These are phyloP conservation scores for Dissophora ornata DNA, from an alignment of 192 early-diverging fungal genomes.

Conservation along the genomic window DNA sequence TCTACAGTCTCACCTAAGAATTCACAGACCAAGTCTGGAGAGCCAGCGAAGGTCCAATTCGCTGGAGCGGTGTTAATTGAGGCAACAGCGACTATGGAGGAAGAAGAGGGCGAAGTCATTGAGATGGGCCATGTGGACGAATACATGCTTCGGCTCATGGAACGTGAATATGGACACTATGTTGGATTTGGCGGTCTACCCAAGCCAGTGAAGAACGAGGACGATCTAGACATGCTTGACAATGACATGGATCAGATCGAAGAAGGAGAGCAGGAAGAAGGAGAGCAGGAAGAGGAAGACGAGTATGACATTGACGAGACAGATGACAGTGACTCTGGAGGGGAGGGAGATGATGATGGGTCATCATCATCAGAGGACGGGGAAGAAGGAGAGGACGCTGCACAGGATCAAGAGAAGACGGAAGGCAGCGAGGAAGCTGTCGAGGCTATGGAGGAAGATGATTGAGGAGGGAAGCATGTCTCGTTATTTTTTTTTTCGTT, in stretches of 20 bases:
- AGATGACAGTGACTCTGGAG: constrained; percentile 2
- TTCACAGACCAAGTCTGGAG: background rate
- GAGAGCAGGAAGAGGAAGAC: constrained; percentile 23
- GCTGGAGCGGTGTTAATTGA: constrained; percentile 1
- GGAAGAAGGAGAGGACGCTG: no score
- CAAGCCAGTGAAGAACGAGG: constrained; percentile 29
- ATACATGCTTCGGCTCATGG: constrained; percentile 76
- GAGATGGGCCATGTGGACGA: constrained; percentile 79
- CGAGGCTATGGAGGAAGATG: no score
- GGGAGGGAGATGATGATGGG: background rate
- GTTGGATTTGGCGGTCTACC: constrained; percentile 65
- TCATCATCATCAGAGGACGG: no score
- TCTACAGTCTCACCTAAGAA: no score
- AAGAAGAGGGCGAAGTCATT: constrained; percentile 39
- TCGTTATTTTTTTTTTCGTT: background rate
- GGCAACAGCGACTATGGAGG: constrained; percentile 28
- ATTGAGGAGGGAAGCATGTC: no score
- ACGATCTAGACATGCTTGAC: constrained; percentile 9
- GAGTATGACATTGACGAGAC: constrained; percentile 15
- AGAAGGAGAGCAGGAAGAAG: constrained; percentile 26
- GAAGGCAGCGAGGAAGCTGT: no score
- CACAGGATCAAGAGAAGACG: no score
- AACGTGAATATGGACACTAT: constrained; percentile 63
- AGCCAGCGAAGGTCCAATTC: constrained; percentile 35
- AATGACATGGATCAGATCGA: constrained; percentile 6